Conservation (phyloP, 208 protist species). For the Trichomonas gallinae region DNA sequence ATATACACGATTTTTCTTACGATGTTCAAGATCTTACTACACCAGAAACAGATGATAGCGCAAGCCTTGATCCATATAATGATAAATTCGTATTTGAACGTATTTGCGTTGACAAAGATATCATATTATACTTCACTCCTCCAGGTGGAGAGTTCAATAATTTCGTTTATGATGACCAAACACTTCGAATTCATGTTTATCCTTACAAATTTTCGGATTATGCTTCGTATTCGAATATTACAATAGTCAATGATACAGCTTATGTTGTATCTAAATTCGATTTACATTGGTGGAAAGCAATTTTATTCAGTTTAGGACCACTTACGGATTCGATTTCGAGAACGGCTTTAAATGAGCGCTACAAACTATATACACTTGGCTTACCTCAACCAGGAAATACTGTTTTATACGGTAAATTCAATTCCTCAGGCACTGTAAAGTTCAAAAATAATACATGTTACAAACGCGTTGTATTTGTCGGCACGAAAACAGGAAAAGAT, state of each 20-base stretch:
- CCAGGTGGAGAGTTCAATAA: not conserved
- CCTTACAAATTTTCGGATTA: not conserved
- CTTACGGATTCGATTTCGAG: not conserved
- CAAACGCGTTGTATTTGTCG: not conserved
- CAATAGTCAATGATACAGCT: not conserved
- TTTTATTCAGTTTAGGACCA: not conserved
- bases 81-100: not conserved
- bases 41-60: not conserved
- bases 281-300: not conserved
- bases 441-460: not conserved
- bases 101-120: not conserved
- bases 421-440: not conserved
- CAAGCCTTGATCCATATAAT: not conserved
- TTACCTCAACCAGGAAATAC: not conserved
- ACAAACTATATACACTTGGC: not conserved
- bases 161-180: not conserved
- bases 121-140: not conserved
- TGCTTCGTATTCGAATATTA: not conserved
- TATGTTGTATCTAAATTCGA: not conserved
- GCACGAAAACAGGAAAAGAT: not conserved
- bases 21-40: not conserved
- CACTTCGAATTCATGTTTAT: not conserved
- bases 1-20: not conserved
- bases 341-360: not conserved
- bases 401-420: not conserved